A percentile compares a stretch with the other conserved stretches of the same genome.
phyloP scores from a whole-genome alignment of 2,329 filamentous ascomycete species.

The Monilinia fructigena region DNA sequence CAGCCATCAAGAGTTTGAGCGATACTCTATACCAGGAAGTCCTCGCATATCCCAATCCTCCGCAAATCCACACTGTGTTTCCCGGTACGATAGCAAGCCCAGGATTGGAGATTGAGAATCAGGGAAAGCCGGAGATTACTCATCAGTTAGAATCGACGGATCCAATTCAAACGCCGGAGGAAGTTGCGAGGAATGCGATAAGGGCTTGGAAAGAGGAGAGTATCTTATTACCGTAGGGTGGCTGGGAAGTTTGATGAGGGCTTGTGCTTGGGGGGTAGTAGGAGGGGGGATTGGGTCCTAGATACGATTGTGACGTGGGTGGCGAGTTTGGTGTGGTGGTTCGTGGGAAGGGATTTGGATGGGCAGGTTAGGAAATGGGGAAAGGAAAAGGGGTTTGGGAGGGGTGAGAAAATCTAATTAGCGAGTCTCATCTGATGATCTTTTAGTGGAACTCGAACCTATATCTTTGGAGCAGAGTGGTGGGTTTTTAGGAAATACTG shows the following conservation, averaged over 20 bases:
- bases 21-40: conserved; percentile 84
- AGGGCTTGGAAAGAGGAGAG: conserved; percentile 75
- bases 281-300: conserved; percentile 53
- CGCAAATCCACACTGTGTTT: conserved; percentile 78
- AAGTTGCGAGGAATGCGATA: conserved; percentile 70
- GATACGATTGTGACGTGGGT: too few species aligned
- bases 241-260: conserved; percentile 71
- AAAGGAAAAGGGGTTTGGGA: too few species aligned
- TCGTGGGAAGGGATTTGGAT: too few species aligned
- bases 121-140: conserved; percentile 77
- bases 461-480: too few species aligned
- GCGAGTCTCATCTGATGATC: too few species aligned
- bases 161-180: conserved; percentile 71
- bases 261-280: conserved; percentile 52
- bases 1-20: conserved; percentile 76
- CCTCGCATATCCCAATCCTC: conserved; percentile 78
- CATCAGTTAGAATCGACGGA: conserved; percentile 79
- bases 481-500: too few species aligned
- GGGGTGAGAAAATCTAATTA: too few species aligned
- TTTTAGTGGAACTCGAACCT: too few species aligned
- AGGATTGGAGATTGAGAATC: conserved; percentile 73
- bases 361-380: too few species aligned
- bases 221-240: conserved; percentile 76
- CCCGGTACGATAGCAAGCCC: conserved; percentile 81
- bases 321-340: too few species aligned